Evolutionary conservation across 192 early-diverging fungal species (phyloP).

Genomic region (Diversispora eburnea): DNA sequence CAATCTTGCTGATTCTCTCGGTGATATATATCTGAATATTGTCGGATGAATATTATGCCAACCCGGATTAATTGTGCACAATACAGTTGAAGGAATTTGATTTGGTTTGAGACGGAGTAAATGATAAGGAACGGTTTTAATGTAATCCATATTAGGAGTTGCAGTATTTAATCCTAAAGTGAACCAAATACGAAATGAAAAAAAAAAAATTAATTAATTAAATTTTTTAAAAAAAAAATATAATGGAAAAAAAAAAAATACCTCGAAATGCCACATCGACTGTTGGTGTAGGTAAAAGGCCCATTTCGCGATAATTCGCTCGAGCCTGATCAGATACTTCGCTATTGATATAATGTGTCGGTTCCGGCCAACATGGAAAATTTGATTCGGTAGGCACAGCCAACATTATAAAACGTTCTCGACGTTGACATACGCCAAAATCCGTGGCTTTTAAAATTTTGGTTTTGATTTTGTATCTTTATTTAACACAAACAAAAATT

Average conservation of each 20-base stretch:
- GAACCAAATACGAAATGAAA: no score
- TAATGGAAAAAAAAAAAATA: background rate
- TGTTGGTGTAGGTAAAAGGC: background rate
- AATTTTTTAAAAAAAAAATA: background rate
- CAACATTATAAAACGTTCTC: background rate
- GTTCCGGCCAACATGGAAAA: background rate
- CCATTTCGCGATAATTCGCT: background rate
- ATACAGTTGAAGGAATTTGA: background rate
- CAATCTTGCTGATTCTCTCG: background rate
- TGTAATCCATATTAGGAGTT: background rate
- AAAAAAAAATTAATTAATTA: background rate
- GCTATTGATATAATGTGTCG: background rate
- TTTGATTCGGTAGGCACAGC: background rate
- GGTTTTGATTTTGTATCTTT: background rate
- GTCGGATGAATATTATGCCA: conserved; percentile 3
- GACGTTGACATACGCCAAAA: background rate
- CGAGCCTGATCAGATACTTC: background rate
- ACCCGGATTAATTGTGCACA: background rate
- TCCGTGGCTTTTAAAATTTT: background rate
- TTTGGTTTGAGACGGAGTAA: background rate
- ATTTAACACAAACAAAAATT: background rate
- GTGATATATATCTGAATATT: background rate
- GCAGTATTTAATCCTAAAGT: background rate
- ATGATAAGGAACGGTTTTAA: background rate
- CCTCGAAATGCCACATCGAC: background rate